These are phyloP conservation scores for Umbilicus rupestris DNA, from an alignment of 164 flowering plant genomes.

Conservation along the genomic window DNA sequence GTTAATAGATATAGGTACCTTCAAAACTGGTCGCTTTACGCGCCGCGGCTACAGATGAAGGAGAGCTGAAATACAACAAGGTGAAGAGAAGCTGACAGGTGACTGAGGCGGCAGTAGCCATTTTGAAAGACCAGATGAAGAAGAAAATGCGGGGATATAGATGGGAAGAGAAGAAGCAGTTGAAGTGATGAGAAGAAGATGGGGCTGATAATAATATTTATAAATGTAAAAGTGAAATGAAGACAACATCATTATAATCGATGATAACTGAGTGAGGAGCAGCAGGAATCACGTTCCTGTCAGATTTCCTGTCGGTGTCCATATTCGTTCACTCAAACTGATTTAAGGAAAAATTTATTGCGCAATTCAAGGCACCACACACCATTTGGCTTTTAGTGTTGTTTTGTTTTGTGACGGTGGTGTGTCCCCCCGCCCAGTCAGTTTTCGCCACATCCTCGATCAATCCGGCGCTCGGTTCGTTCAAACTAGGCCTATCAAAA, in stretches of 20 bases:
- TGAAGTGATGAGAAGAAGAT: neutral
- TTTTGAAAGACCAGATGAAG: neutral
- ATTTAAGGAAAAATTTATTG: neutral
- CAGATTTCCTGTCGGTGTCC: neutral
- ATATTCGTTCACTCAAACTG: too few species aligned
- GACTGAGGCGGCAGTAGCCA: neutral
- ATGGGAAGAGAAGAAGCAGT: neutral
- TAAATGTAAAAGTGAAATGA: neutral
- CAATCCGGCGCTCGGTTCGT: neutral
- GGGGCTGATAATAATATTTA: neutral
- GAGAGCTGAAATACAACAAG: constrained; percentile 10
- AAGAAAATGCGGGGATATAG: too few species aligned
- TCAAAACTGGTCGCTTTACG: constrained; percentile 10
- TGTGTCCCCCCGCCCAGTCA: neutral
- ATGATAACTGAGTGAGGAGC: neutral
- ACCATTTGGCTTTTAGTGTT: neutral
- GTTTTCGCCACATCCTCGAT: neutral
- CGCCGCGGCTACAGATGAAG: constrained; percentile 14
- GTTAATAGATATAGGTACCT: constrained; percentile 13
- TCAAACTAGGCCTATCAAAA: too few species aligned
- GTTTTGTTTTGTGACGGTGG: neutral
- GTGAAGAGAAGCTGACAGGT: constrained; percentile 15
- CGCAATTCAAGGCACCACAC: neutral
- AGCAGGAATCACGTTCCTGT: neutral
- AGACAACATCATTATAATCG: too few species aligned